Percentiles rank a stretch among this genome's conserved stretches.
These are phyloP conservation scores for Dothidotthia symphoricarpi DNA, from an alignment of 2,329 filamentous ascomycete genomes.

Conservation along the genomic window DNA sequence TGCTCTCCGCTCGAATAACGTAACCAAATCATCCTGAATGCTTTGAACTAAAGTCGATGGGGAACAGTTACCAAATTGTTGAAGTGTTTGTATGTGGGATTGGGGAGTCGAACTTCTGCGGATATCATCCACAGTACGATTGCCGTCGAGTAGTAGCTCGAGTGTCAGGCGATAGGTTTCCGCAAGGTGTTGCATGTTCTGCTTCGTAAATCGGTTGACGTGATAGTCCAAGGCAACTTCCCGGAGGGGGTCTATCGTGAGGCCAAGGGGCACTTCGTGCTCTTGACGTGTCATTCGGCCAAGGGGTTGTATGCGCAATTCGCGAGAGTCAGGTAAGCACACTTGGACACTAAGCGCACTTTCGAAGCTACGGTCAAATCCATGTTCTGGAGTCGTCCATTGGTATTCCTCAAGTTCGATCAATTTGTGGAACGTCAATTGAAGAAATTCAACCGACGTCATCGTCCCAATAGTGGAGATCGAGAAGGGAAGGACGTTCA, in stretches of 20 bases:
- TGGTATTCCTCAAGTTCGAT: constrained; percentile 8
- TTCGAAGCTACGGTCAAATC: constrained; percentile 9
- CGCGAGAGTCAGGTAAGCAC: too few species aligned
- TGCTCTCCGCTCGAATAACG: constrained; percentile 13
- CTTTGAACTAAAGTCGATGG: constrained; percentile 1
- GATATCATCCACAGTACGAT: too few species aligned
- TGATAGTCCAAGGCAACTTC: too few species aligned
- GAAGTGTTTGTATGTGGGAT: background rate
- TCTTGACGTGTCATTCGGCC: too few species aligned
- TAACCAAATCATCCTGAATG: constrained; percentile 12
- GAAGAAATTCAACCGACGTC: constrained; percentile 5
- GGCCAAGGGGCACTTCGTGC: too few species aligned
- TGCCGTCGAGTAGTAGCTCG: too few species aligned
- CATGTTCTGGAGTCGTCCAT: constrained; percentile 12
- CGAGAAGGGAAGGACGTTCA: constrained; percentile 29
- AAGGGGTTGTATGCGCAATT: too few species aligned
- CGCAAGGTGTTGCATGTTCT: too few species aligned
- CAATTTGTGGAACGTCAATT: constrained; percentile 5
- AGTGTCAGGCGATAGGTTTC: too few species aligned
- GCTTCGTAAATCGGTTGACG: too few species aligned
- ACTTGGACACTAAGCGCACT: constrained; percentile 11
- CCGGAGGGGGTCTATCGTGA: too few species aligned
- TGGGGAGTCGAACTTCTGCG: background rate
- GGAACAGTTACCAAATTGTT: constrained; percentile 1
- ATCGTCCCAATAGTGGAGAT: constrained; percentile 3